Evolutionary conservation across 2,329 filamentous ascomycete species (phyloP), one percentile per base, ranked within the genome.

Genomic region (Magnaporthales sp.): DNA sequence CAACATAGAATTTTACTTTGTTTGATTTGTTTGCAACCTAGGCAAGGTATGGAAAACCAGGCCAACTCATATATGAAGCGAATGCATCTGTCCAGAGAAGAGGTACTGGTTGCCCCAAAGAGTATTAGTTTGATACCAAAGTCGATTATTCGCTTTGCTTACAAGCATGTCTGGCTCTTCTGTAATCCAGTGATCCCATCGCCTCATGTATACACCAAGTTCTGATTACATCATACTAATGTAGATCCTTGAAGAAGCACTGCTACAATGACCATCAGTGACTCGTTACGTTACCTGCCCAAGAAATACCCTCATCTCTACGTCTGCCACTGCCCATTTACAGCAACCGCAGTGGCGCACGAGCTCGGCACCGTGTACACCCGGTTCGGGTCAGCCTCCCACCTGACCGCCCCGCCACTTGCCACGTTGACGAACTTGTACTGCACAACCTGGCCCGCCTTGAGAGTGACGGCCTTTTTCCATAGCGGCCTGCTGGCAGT

Each of bases 361-460:
- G 64, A 60, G 4, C 22, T 22, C 2, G 69, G 68, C 32, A 71
- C 75, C 3, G 75, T 78, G 68, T 78, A 78, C 22, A 73, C 72
- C 61, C 79, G 81, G 73, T 86, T 83, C 0, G 82, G 80, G 64
- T 89, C 89, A 63, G 77, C 79, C 78, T 92, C 89, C 89, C 89
- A 92, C 2, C 76, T 80, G 9, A 89, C 76, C 0, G 77, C 78
- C 0, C 87, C 85, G 70, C 84, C 81, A 0, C 75, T 72, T 67
- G 80, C 80, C 58, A 89, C 81, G 64, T 85, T 83, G 71, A 92
- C 83, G 73, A 86, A 92, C 78, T 92, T 91, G 75, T 91, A 92
- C 77, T 86, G 72, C 60, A 92, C 78, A 2, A 75, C 77, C 63
- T 80, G 79, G 2, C 88, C 89, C 0, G 85, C 80, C 0, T 80